phyloP scores from a whole-genome alignment of 495 filamentous ascomycete genomes.

The Daldinia vernicosa region DNA sequence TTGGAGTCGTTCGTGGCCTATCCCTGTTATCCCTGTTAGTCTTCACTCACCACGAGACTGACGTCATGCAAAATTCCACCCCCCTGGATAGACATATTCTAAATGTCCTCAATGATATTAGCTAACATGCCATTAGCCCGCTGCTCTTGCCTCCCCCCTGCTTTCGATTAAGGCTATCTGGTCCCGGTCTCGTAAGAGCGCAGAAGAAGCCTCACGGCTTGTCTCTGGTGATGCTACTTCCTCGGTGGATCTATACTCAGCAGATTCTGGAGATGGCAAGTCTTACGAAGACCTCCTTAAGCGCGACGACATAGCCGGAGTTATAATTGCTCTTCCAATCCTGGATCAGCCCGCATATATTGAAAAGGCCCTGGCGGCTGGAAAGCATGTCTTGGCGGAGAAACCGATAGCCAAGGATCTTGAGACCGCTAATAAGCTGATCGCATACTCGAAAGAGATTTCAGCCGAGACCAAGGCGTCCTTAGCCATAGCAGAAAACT shows the following conservation, averaged over 20 bases:
- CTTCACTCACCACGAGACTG: neutral
- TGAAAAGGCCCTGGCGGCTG: slow-evolving; percentile 68
- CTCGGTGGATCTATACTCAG: slow-evolving; percentile 64
- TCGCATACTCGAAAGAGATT: slow-evolving; percentile 66
- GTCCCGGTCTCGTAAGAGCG: slow-evolving; percentile 64
- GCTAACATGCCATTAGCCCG: slow-evolving; percentile 53
- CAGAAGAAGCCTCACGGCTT: slow-evolving; percentile 46
- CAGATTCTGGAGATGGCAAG: slow-evolving; percentile 66
- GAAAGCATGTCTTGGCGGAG: slow-evolving; percentile 84
- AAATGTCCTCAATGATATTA: slow-evolving; percentile 5
- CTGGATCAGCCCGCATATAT: slow-evolving; percentile 65
- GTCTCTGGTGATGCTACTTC: slow-evolving; percentile 43
- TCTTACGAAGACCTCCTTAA: slow-evolving; percentile 68
- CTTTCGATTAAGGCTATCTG: slow-evolving; percentile 68
- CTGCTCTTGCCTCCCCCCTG: slow-evolving; percentile 55
- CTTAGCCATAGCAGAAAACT: slow-evolving; percentile 81
- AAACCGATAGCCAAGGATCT: slow-evolving; percentile 81
- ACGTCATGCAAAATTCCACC: neutral
- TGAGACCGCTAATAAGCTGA: slow-evolving; percentile 66
- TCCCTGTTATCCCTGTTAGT: too few species aligned
- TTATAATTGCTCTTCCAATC: slow-evolving; percentile 78
- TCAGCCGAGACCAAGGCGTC: slow-evolving; percentile 55
- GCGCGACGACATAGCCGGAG: slow-evolving; percentile 70
- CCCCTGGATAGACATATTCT: slow-evolving; percentile 13
- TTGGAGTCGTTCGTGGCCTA: neutral